These are phyloP conservation scores for Neurospora sp. DNA, from an alignment of 495 filamentous ascomycete genomes.

Conservation along the genomic window DNA sequence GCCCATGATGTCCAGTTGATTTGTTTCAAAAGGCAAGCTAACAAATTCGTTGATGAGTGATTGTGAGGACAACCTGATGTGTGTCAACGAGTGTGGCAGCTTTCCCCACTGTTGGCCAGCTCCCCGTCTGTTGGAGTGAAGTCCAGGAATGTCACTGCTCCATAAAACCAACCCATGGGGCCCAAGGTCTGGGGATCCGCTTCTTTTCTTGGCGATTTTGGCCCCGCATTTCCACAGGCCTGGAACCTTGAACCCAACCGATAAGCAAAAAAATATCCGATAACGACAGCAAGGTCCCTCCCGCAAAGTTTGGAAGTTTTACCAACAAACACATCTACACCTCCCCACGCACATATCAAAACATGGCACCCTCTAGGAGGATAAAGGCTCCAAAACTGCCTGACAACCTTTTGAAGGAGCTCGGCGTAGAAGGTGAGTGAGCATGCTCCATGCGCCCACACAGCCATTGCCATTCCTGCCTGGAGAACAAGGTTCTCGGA, in stretches of 20 bases:
- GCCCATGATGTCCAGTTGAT: constrained; percentile 5
- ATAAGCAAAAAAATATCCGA: background rate
- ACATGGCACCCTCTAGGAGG: constrained; percentile 7
- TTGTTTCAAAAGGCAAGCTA: background rate
- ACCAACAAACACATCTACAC: background rate
- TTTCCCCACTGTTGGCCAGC: background rate
- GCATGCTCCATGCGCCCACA: background rate
- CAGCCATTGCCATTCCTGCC: background rate
- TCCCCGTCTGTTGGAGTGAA: background rate
- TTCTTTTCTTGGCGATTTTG: background rate
- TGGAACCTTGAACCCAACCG: background rate
- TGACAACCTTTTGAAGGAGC: constrained; percentile 18
- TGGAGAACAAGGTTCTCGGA: background rate
- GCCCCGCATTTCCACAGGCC: background rate
- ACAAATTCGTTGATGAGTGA: background rate
- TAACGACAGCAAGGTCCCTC: background rate
- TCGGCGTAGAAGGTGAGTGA: constrained; percentile 13
- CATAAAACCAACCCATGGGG: background rate
- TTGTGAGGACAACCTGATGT: background rate
- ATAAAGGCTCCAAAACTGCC: constrained; percentile 12
- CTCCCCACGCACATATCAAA: background rate
- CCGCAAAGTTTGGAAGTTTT: background rate
- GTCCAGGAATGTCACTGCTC: background rate
- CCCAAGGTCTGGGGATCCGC: background rate
- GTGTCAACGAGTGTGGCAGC: background rate